phyloP scores from a whole-genome alignment of 306 rosid species.

The Phaseolus lunatus region DNA sequence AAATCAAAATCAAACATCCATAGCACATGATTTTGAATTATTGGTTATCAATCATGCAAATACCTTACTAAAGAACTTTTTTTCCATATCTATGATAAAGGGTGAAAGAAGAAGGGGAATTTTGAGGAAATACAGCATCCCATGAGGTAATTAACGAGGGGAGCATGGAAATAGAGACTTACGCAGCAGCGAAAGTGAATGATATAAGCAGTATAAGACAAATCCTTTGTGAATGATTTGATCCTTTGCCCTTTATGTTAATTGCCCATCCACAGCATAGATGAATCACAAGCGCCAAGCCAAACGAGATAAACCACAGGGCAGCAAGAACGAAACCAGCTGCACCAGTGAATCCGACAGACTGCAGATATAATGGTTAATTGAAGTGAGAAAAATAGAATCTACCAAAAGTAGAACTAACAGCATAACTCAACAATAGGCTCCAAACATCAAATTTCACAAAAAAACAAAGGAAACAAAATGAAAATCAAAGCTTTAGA shows the following conservation, averaged over 20 bases:
- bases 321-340: slow-evolving; percentile 83
- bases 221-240: slow-evolving; percentile 70
- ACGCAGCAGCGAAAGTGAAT: slow-evolving; percentile 87
- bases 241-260: slow-evolving; percentile 68
- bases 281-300: slow-evolving; percentile 73
- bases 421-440: background rate
- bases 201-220: slow-evolving; percentile 73
- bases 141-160: slow-evolving; percentile 18
- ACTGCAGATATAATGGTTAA: slow-evolving; percentile 58
- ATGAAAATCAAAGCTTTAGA: slow-evolving; percentile 10
- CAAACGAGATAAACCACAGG: slow-evolving; percentile 88
- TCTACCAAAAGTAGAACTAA: slow-evolving; percentile 4
- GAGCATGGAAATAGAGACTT: slow-evolving; percentile 46
- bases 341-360: slow-evolving; percentile 95
- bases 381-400: background rate
- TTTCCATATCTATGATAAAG: background rate
- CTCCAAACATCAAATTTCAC: background rate
- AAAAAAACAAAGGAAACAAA: background rate
- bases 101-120: background rate
- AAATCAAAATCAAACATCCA: slow-evolving; percentile 15
- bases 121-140: slow-evolving; percentile 15
- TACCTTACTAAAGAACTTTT: slow-evolving; percentile 6
- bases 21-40: background rate
- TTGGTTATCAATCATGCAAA: slow-evolving; percentile 12
- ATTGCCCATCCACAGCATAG: slow-evolving; percentile 91